Conservation (phyloP, 352 stramenopile genomes). For the Aphanomyces astaci region DNA sequence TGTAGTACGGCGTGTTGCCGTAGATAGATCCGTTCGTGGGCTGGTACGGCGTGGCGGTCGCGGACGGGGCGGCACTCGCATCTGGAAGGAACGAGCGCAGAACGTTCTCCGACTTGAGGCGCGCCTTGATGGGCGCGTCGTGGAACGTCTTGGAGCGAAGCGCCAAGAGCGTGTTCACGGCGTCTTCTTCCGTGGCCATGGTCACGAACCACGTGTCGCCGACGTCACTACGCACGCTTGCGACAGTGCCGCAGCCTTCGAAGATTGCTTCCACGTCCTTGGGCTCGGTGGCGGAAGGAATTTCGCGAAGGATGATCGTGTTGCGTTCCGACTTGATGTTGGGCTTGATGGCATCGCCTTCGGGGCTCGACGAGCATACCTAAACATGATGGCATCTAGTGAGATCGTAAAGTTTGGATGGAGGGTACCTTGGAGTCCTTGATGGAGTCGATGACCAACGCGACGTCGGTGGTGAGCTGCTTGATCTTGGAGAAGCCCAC, state of each 20-base stretch:
- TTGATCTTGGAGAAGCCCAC: conserved; percentile 82
- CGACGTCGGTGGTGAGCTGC: conserved; percentile 57
- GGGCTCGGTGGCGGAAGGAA: conserved; percentile 76
- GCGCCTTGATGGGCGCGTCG: conserved; percentile 80
- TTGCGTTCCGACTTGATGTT: conserved; percentile 89
- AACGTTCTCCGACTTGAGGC: conserved; percentile 89
- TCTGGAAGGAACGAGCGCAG: conserved; percentile 85
- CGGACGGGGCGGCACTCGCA: conserved; percentile 19
- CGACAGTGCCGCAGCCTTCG: conserved; percentile 56
- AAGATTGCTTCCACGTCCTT: conserved; percentile 86
- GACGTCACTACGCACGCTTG: conserved; percentile 85
- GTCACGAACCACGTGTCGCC: conserved; percentile 91
- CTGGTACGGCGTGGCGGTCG: conserved; percentile 7
- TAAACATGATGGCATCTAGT: conserved; percentile 23
- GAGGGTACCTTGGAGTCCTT: conserved; percentile 46
- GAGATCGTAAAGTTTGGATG: background rate
- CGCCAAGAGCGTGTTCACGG: conserved; percentile 74
- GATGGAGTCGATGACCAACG: conserved; percentile 61
- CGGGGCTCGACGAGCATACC: conserved; percentile 60
- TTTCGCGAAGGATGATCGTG: conserved; percentile 90
- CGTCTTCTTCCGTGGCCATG: conserved; percentile 82
- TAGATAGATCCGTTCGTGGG: conserved; percentile 33
- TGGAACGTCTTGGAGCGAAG: conserved; percentile 88
- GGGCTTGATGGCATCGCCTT: conserved; percentile 85
- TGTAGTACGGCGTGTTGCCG: conserved; percentile 59